These are phyloP conservation scores for Chlorella sp. DNA, from an alignment of 139 green algal species.

Conservation along the genomic window DNA sequence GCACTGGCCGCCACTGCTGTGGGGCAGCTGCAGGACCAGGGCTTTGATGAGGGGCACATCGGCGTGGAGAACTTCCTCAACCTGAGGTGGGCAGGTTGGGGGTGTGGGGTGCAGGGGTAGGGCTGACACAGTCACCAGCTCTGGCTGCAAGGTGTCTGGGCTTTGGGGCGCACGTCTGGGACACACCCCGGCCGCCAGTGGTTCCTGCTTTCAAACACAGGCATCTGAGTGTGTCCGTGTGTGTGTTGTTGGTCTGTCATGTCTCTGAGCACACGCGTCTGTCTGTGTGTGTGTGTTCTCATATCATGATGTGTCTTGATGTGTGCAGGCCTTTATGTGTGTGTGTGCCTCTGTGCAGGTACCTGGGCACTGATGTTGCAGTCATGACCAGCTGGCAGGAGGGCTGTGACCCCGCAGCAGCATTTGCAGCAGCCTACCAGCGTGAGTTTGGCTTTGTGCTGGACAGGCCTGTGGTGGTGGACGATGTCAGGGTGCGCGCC, in stretches of 20 bases:
- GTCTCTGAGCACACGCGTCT: too few species aligned
- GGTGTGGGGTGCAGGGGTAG: too few species aligned
- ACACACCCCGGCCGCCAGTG: background rate
- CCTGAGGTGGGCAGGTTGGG: too few species aligned
- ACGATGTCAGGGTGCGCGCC: slow-evolving; percentile 84
- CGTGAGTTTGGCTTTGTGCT: slow-evolving; percentile 93
- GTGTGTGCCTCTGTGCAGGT: slow-evolving; percentile 8
- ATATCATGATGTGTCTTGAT: background rate
- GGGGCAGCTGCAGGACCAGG: too few species aligned
- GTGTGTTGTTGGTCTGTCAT: too few species aligned
- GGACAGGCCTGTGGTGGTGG: slow-evolving; percentile 68
- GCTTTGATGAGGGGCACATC: background rate
- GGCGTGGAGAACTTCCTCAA: slow-evolving; percentile 72
- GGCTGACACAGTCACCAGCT: too few species aligned
- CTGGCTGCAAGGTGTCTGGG: too few species aligned
- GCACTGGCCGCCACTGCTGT: too few species aligned
- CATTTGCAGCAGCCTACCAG: slow-evolving; percentile 47
- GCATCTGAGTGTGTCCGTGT: too few species aligned
- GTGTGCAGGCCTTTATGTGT: too few species aligned
- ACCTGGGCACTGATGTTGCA: slow-evolving; percentile 86
- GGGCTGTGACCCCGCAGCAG: slow-evolving; percentile 14
- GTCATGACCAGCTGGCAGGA: slow-evolving; percentile 71
- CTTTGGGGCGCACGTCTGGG: too few species aligned
- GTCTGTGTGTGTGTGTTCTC: background rate
- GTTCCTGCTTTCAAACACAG: background rate